Conservation (phyloP, 805 yeast genomes). For the Candida nemodendra region DNA sequence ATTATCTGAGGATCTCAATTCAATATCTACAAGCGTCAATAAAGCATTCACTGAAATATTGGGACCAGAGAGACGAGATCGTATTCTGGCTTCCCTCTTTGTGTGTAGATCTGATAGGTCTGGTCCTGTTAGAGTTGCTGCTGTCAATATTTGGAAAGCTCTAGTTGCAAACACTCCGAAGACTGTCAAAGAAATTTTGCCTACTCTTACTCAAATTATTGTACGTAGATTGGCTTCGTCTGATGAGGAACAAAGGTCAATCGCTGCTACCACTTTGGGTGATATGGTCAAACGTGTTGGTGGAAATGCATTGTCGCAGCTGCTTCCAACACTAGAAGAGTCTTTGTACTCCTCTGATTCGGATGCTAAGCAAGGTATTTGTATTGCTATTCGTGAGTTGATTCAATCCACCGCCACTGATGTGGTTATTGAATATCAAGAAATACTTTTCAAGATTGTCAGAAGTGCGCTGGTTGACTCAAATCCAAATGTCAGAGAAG, state of each 20-base stretch:
- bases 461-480: constrained; percentile 78
- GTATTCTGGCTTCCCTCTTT: constrained; percentile 80
- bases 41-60: constrained; percentile 70
- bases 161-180: constrained; percentile 94
- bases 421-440: constrained; percentile 63
- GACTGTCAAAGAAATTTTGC: constrained; percentile 87
- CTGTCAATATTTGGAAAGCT: constrained; percentile 96
- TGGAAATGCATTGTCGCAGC: constrained; percentile 74
- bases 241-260: constrained; percentile 73
- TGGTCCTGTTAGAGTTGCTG: constrained; percentile 81
- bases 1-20: constrained; percentile 53
- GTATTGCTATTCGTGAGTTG: constrained; percentile 87
- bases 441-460: constrained; percentile 67
- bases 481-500: constrained; percentile 72
- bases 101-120: constrained; percentile 92
- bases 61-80: constrained; percentile 86
- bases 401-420: constrained; percentile 69
- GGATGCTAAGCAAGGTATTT: constrained; percentile 94
- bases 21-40: constrained; percentile 49
- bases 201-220: constrained; percentile 75
- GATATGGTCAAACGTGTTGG: constrained; percentile 95
- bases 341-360: constrained; percentile 60
- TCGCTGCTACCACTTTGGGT: constrained; percentile 92
- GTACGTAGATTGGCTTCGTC: constrained; percentile 81
- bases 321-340: constrained; percentile 80